phyloP scores from a whole-genome alignment of 2,329 filamentous ascomycete species.

The Huntiella decipiens region DNA sequence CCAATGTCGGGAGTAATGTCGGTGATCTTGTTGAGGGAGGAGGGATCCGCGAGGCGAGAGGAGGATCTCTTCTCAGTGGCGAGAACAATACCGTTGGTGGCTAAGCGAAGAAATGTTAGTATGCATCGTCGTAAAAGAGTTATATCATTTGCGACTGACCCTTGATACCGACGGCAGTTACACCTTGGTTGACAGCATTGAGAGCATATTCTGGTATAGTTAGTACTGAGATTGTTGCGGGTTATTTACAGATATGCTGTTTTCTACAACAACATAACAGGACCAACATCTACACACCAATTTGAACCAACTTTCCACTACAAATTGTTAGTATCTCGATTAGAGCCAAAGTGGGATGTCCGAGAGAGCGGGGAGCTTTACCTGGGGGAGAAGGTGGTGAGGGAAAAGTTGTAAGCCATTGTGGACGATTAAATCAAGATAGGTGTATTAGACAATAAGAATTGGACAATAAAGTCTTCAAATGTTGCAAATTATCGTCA shows the following conservation, averaged over 20 bases:
- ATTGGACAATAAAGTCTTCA: constrained; percentile 2
- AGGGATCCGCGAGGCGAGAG: constrained; percentile 85
- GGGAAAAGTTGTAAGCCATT: constrained; percentile 45
- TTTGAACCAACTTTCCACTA: constrained; percentile 97
- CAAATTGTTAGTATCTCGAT: constrained; percentile 20
- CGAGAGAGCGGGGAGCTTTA: constrained; percentile 27
- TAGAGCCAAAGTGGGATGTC: constrained; percentile 13
- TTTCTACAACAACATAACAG: neutral
- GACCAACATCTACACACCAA: constrained; percentile 35
- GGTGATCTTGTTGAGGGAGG: constrained; percentile 91
- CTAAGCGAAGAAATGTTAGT: constrained; percentile 27
- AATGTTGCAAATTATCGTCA: neutral
- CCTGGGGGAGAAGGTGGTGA: constrained; percentile 99
- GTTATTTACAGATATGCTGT: neutral
- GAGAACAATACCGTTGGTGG: constrained; percentile 95
- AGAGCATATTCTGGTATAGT: constrained; percentile 74
- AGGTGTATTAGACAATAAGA: neutral
- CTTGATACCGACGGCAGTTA: constrained; percentile 97
- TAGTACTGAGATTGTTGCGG: neutral
- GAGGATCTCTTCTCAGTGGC: constrained; percentile 99
- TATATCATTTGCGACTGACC: constrained; percentile 31
- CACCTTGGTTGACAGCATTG: constrained; percentile 97
- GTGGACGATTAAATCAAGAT: neutral
- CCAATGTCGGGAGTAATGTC: constrained; percentile 97
- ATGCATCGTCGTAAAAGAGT: neutral